Conservation (phyloP, 2,329 filamentous ascomycete species). For the Diaporthe aspalathi region DNA sequence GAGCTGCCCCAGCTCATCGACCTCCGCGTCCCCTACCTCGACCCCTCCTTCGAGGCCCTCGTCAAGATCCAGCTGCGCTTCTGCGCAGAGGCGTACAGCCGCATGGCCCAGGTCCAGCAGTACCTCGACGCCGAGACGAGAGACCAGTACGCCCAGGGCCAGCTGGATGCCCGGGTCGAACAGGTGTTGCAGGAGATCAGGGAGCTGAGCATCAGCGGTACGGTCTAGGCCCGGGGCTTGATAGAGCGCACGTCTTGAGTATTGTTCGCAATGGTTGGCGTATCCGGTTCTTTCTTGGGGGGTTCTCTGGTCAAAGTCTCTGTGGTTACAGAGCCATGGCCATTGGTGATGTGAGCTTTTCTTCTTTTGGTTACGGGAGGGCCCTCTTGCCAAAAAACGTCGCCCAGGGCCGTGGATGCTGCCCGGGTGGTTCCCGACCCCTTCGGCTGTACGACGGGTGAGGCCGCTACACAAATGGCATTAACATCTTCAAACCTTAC, state of each 20-base stretch:
- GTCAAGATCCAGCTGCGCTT: constrained; percentile 99
- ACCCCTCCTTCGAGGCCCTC: constrained; percentile 95
- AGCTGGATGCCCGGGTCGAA: constrained; percentile 91
- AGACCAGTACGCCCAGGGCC: constrained; percentile 94
- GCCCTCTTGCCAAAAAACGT: background rate
- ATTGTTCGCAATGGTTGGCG: constrained; percentile 10
- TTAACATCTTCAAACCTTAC: constrained; percentile 17
- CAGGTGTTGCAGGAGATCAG: constrained; percentile 97
- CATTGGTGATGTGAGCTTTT: background rate
- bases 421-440: background rate
- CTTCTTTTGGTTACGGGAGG: background rate
- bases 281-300: constrained; percentile 17
- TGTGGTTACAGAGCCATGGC: background rate
- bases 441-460: background rate
- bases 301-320: background rate
- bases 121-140: constrained; percentile 95
- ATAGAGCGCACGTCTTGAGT: background rate
- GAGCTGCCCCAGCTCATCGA: constrained; percentile 97
- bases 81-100: constrained; percentile 95
- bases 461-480: background rate
- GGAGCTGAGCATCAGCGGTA: constrained; percentile 90
- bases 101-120: constrained; percentile 99
- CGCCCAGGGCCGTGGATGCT: background rate
- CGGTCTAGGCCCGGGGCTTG: constrained; percentile 56
- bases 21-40: constrained; percentile 94